These are phyloP conservation scores for Tulasnella sp. DNA, from an alignment of 768 basidiomycete genomes.

Conservation along the genomic window DNA sequence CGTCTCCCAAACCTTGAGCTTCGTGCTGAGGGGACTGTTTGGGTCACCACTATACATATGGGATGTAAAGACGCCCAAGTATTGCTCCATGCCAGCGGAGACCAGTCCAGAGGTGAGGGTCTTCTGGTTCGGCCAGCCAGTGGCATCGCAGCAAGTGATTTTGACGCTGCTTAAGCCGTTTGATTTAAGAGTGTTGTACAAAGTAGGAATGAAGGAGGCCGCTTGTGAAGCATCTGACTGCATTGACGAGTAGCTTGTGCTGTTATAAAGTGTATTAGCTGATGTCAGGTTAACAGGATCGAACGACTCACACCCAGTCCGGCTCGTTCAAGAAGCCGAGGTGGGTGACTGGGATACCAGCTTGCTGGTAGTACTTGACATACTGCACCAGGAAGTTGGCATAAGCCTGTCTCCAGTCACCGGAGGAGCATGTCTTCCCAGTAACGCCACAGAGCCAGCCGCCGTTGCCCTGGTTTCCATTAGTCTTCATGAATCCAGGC, in stretches of 20 bases:
- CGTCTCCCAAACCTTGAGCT: constrained; percentile 24
- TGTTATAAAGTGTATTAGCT: not conserved
- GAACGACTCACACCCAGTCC: constrained; percentile 13
- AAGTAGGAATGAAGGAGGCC: too few relatives aligned
- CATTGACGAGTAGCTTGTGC: too few relatives aligned
- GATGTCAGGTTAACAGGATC: too few relatives aligned
- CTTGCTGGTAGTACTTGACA: constrained; percentile 25
- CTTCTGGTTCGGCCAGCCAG: too few relatives aligned
- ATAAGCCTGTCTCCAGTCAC: constrained; percentile 30
- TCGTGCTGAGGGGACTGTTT: constrained; percentile 17
- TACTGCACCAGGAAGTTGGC: constrained; percentile 30
- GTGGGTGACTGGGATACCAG: constrained; percentile 17
- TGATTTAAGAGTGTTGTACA: too few relatives aligned
- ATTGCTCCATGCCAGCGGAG: too few relatives aligned
- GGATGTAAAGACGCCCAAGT: too few relatives aligned
- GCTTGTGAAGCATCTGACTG: too few relatives aligned
- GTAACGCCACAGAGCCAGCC: constrained; percentile 27
- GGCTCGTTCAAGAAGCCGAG: constrained; percentile 29
- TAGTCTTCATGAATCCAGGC: constrained; percentile 30
- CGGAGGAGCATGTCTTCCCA: constrained; percentile 26
- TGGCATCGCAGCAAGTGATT: too few relatives aligned
- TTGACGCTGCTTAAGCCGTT: too few relatives aligned
- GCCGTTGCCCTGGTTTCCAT: constrained; percentile 23
- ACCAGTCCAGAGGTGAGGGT: too few relatives aligned
- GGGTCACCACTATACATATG: too few relatives aligned